Base-by-base conservation (phyloP, 1,284 basidiomycete genomes). In the Sporisorium graminicola region DNA sequence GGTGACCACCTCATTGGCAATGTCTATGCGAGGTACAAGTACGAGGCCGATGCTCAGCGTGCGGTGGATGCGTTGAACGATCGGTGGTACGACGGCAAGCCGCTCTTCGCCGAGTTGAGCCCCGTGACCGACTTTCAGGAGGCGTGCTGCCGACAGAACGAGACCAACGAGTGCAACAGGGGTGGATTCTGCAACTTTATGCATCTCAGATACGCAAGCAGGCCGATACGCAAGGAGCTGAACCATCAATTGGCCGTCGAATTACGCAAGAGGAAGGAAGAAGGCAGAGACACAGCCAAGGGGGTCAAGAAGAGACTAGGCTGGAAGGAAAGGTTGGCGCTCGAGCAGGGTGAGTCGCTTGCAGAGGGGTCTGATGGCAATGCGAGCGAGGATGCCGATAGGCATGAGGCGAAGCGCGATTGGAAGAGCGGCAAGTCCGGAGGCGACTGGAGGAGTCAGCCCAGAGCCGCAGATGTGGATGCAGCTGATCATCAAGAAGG, bases 61-160 rank as follows among this genome's bases (percentile, higher is more conserved):
- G 96, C 97, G 0, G 94, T 98, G 12, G 94, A 97, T 81, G 93
- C 90, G 69, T 88, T 98, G 73, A 98, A 98, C 83, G 93, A 96
- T 82, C 90, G 96, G 26, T 99, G 97, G 97, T 99, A 98, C 89
- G 94, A 94, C 81, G 94, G 94, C 92, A 86, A 80, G 91, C 97
- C 97, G 5, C 88, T 99, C n/a, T 96, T 96, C 82, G 94, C 94
- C n/a, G 97, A 99, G 84, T 89, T 99, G 26, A 96, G 94, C 1
- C 97, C 97, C 6, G 97, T 99, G 16, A 99, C 95, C 35, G 97
- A 99, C 87, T 99, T 99, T 86, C 91, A 96, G 58, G 97, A 99
- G 87, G 96, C 96, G 0, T 99, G 97, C 86, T 99, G 97, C 87
- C 90, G 97, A 52, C 97, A 99, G 87, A 81, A 85, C 67, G 84